Percentiles rank a stretch among this genome's conserved stretches.
Conservation (phyloP, 2,329 filamentous ascomycete genomes). For the Mycosphaerella sp. region DNA sequence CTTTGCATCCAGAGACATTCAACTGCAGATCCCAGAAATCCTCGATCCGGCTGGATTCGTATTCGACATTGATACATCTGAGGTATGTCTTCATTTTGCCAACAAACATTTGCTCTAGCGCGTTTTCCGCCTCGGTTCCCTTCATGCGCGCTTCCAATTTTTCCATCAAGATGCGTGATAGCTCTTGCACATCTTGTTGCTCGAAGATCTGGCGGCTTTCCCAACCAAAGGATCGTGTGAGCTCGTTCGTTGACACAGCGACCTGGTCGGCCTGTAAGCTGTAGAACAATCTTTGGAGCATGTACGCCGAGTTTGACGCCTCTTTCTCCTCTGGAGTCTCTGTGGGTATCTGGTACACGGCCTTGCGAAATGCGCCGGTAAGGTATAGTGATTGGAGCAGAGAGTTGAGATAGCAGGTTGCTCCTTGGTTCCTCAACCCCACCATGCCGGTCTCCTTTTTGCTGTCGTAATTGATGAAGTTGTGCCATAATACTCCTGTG, state of each 20-base stretch:
- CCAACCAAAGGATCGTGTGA: conserved; percentile 97
- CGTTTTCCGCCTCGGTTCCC: conserved; percentile 83
- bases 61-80: conserved; percentile 96
- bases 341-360: conserved; percentile 95
- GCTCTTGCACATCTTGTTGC: conserved; percentile 96
- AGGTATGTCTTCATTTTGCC: conserved; percentile 99
- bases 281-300: conserved; percentile 89
- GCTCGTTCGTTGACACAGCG: conserved; percentile 83
- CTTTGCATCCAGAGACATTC: conserved; percentile 91
- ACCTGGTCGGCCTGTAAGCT: conserved; percentile 78
- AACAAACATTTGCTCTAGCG: conserved; percentile 83
- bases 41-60: conserved; percentile 90
- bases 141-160: conserved; percentile 98
- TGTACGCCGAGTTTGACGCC: conserved; percentile 74
- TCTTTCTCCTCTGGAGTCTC: conserved; percentile 70
- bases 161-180: conserved; percentile 96
- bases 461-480: conserved; percentile 93
- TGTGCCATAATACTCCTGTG: conserved; percentile 85
- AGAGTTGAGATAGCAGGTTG: conserved; percentile 53
- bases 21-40: conserved; percentile 99
- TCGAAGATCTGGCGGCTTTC: conserved; percentile 97
- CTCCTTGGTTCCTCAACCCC: conserved; percentile 92
- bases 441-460: conserved; percentile 98
- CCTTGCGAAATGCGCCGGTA: conserved; percentile 86
- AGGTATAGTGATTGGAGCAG: conserved; percentile 44